A percentile compares a stretch with the other conserved stretches of the same genome.
Evolutionary conservation across 179 eudicot species (phyloP).

Genomic region (Silene vulgaris): DNA sequence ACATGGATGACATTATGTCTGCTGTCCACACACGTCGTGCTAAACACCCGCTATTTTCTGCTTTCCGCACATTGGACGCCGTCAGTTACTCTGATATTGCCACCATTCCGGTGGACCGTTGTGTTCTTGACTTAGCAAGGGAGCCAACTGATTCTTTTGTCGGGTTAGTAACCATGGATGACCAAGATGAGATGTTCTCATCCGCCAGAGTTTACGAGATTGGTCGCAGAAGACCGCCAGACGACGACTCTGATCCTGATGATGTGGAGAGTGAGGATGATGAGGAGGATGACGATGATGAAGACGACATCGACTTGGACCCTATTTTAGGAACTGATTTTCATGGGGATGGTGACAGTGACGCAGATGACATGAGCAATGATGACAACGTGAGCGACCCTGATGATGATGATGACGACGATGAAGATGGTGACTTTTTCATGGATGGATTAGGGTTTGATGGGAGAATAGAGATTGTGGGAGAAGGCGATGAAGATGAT

Average conservation of each 20-base stretch:
- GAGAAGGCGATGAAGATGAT: constrained; percentile 72
- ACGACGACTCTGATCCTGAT: constrained; percentile 93
- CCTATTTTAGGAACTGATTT: constrained; percentile 33
- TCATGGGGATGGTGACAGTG: constrained; percentile 54
- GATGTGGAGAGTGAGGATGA: constrained; percentile 82
- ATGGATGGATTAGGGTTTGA: constrained; percentile 44
- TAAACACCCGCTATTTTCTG: constrained; percentile 73
- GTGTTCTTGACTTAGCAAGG: constrained; percentile 74
- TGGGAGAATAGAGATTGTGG: constrained; percentile 56
- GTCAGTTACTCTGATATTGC: constrained; percentile 84
- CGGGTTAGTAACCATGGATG: constrained; percentile 83
- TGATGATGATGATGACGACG: constrained; percentile 39
- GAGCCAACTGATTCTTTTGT: constrained; percentile 83
- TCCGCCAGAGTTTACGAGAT: constrained; percentile 86
- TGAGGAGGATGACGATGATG: constrained; percentile 78
- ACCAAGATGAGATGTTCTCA: constrained; percentile 78
- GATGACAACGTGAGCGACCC: constrained; percentile 43
- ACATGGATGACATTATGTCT: constrained; percentile 64
- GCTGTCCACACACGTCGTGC: constrained; percentile 65
- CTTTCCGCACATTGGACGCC: constrained; percentile 89
- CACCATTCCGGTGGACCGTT: constrained; percentile 77
- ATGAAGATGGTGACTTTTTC: constrained; percentile 54
- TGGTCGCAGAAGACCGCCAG: constrained; percentile 77
- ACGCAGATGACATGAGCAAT: constrained; percentile 41
- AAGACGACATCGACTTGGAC: constrained; percentile 59